Evolutionary conservation across 768 basidiomycete genomes (phyloP), one percentile per base, ranked within the genome.

Genomic region (Leucocoprinus birnbaumii): DNA sequence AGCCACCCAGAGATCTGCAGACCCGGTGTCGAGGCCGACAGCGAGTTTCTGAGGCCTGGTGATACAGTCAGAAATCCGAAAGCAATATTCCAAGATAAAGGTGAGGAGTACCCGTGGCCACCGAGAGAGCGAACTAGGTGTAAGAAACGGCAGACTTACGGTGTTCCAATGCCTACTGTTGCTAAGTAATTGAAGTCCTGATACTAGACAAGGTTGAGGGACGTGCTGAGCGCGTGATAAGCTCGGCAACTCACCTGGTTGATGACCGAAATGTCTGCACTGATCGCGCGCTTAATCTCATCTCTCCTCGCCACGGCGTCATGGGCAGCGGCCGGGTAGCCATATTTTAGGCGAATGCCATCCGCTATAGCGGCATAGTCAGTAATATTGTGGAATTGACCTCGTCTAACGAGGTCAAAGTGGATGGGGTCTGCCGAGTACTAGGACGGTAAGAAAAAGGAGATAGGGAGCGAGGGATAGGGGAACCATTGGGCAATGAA

Each of bases 21-120:
- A 92, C 13, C 94, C 94, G 0, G 96, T 98, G 68, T 98, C 96
- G 31, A 98, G 80, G 53, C 96, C 84, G 52, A 97, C 76, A 52
- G 85, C 75, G 64, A 97, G 87, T 2, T 71, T 42, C 67, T 94
- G 91, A 0, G 84, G 67, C 11, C 85, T 87, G 58, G 38, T n/a
- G n/a, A 14, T 14, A 35, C 34, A 26, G 26, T 38, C n/a, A n/a
- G n/a, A n/a, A n/a, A n/a, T 43, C 51, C 49, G 24, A 34, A 46
- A 27, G 6, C 26, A 31, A 19, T 55, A 25, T 37, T 11, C 14
- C 16, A 19, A 41, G 35, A 27, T 5, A 43, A 34, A 18, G n/a
- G 16, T 16, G 40, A 41, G n/a, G 40, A 41, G n/a, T n/a, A n/a
- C n/a, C n/a, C n/a, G n/a, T n/a, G n/a, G 16, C 40, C 4, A 41